Evolutionary conservation across 352 stramenopile genomes (phyloP), one percentile per base, ranked within the genome.

Genomic region (Bremia lactucae): DNA sequence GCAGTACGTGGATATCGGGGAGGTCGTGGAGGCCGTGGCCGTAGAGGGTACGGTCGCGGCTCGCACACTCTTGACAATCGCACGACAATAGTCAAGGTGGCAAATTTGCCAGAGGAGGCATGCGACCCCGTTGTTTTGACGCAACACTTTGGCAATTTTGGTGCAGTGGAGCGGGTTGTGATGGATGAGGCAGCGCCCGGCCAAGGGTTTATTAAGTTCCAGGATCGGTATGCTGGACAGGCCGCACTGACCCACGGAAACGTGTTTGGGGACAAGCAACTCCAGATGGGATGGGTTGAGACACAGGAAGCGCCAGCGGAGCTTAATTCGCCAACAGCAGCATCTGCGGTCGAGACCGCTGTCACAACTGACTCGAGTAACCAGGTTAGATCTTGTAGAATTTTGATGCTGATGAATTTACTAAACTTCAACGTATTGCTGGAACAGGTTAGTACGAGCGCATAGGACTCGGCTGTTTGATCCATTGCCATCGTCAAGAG

Each of bases 111-210:
- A 0, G 75, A 87, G 24, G 80, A 83, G 23, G 72, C 75, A n/a
- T 62, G 75, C 5, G 76, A 90, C 39, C 53, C 72, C 14, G 76
- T 75, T 21, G 80, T 87, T 23, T 36, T 90, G 42, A 76, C 84
- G 45, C 77, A 93, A 63, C 80, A 93, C 37, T 93, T 93, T 62
- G 74, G 72, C 46, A 80, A 80, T 37, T 93, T 88, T 65, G 80
- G 80, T n/a, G 59, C 63, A 3, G 72, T 93, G 8, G 77, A 89
- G 46, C 59, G 62, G 11, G 80, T 93, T 14, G 69, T 86, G 31
- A 58, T 89, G 46, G 75, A 83, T 24, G 59, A 66, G 21, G 39
- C 44, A 13, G 34, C 50, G 16, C 58, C 63, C 6, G 54, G 61
- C 13, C 62, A 63, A 33, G 72, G 65, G 6, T 90, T 72, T 37